These are phyloP conservation scores for Parachaetomium inaequale DNA, from an alignment of 495 filamentous ascomycete species.

Conservation along the genomic window DNA sequence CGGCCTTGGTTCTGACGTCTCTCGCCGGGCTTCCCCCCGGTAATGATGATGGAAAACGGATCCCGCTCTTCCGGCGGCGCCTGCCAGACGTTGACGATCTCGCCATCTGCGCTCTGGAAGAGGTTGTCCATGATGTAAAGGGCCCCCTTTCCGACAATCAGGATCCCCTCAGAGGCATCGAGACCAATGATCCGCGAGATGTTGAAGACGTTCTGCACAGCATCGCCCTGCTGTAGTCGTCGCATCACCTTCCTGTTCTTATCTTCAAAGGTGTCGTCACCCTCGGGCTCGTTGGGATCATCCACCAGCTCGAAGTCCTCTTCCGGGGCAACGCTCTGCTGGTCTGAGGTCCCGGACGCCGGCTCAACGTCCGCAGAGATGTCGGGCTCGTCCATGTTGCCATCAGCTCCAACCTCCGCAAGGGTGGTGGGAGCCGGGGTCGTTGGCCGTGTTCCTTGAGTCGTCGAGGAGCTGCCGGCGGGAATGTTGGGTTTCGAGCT, in stretches of 20 bases:
- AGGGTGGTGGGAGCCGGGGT: conserved; percentile 16
- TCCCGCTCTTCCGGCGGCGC: conserved; percentile 90
- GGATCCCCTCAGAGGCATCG: conserved; percentile 84
- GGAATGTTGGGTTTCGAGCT: conserved; percentile 45
- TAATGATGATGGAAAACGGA: conserved; percentile 89
- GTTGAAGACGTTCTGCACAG: conserved; percentile 93
- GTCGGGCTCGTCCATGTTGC: conserved; percentile 27
- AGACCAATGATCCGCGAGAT: conserved; percentile 89
- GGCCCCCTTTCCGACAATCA: conserved; percentile 88
- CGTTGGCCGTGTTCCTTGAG: conserved; percentile 19
- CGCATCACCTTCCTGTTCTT: conserved; percentile 97
- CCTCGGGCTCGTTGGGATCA: conserved; percentile 70
- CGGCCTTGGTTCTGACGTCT: conserved; percentile 46
- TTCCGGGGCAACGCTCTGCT: conserved; percentile 52
- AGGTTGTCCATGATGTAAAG: conserved; percentile 94
- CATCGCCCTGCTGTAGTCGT: conserved; percentile 83
- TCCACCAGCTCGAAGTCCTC: conserved; percentile 95
- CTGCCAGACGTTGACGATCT: conserved; percentile 94
- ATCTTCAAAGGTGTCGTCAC: conserved; percentile 85
- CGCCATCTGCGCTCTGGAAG: conserved; percentile 89
- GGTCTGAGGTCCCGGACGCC: conserved; percentile 15
- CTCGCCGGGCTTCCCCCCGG: conserved; percentile 67
- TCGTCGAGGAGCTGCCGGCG: conserved; percentile 18
- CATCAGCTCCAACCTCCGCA: conserved; percentile 21
- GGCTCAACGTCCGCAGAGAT: conserved; percentile 26